Evolutionary conservation across 768 basidiomycete genomes (phyloP).

Genomic region (Serendipita sp.): DNA sequence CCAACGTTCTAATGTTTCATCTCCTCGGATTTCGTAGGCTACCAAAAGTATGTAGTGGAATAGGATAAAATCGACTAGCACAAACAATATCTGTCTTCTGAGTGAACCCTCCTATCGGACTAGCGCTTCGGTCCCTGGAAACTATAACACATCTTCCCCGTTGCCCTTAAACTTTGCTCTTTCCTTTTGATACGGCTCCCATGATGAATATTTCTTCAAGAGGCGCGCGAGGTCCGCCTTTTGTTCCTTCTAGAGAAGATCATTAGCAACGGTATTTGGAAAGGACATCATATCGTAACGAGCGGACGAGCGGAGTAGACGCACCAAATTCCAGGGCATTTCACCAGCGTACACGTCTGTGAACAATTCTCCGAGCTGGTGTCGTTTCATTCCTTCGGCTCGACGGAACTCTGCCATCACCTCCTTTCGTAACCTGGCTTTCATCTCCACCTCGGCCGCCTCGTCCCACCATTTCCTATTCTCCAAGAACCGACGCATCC

Average conservation of each 20-base stretch:
- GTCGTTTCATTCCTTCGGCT: conserved; percentile 52
- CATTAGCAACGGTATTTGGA: neutral
- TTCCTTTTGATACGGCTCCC: conserved; percentile 77
- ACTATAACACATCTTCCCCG: conserved; percentile 36
- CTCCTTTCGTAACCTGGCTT: conserved; percentile 47
- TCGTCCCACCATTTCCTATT: conserved; percentile 71
- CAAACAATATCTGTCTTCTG: neutral
- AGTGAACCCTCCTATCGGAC: too few species aligned
- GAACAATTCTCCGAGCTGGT: conserved; percentile 65
- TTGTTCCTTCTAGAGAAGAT: conserved; percentile 50
- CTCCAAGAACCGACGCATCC: conserved; percentile 77
- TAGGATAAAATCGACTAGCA: neutral
- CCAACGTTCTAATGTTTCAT: neutral
- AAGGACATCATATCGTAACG: neutral
- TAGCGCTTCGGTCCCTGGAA: too few species aligned
- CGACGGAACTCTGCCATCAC: conserved; percentile 65
- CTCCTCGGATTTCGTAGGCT: neutral
- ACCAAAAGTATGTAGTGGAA: neutral
- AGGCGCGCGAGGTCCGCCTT: conserved; percentile 56
- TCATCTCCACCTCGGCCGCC: conserved; percentile 54
- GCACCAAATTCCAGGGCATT: conserved; percentile 67
- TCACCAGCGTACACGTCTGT: conserved; percentile 77
- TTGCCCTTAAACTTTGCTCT: conserved; percentile 56
- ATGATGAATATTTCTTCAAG: conserved; percentile 74
- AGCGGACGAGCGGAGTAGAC: conserved; percentile 18